Conservation (phyloP, 495 filamentous ascomycete genomes). For the Hypoxylon cercidicola region DNA sequence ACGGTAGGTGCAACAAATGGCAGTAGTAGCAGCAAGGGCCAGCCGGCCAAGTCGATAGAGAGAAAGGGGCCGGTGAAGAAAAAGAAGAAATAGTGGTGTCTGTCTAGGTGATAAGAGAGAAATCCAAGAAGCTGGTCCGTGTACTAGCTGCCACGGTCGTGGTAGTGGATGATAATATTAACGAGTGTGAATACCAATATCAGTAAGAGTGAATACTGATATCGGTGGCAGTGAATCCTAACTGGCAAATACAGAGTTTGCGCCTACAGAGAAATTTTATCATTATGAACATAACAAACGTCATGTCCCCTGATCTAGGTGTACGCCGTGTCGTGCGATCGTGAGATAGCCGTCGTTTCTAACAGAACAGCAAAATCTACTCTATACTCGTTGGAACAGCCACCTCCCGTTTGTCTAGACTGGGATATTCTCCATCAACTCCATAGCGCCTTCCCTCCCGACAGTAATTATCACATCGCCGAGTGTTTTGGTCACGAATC, state of each 20-base stretch:
- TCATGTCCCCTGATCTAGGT: too few species aligned
- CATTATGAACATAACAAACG: too few species aligned
- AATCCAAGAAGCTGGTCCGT: too few species aligned
- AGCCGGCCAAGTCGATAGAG: slow-evolving; percentile 60
- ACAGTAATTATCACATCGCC: slow-evolving; percentile 75
- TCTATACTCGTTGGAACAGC: neutral
- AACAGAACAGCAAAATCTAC: too few species aligned
- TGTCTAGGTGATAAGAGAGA: neutral
- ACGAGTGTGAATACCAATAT: too few species aligned
- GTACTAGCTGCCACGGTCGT: too few species aligned
- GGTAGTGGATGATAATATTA: too few species aligned
- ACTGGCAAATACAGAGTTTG: too few species aligned
- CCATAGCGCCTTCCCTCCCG: slow-evolving; percentile 71
- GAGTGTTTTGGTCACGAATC: slow-evolving; percentile 74
- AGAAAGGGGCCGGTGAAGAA: slow-evolving; percentile 46
- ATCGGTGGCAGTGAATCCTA: too few species aligned
- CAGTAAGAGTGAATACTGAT: too few species aligned
- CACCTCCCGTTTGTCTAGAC: slow-evolving; percentile 46
- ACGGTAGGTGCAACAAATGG: slow-evolving; percentile 48
- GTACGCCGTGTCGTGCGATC: too few species aligned
- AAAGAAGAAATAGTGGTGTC: slow-evolving; percentile 35
- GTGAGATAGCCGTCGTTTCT: neutral
- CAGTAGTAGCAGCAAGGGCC: slow-evolving; percentile 44
- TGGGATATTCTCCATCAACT: slow-evolving; percentile 74
- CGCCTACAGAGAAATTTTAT: too few species aligned